Evolutionary conservation across 192 early-diverging fungal genomes (phyloP).

Genomic region (Backusella circina): DNA sequence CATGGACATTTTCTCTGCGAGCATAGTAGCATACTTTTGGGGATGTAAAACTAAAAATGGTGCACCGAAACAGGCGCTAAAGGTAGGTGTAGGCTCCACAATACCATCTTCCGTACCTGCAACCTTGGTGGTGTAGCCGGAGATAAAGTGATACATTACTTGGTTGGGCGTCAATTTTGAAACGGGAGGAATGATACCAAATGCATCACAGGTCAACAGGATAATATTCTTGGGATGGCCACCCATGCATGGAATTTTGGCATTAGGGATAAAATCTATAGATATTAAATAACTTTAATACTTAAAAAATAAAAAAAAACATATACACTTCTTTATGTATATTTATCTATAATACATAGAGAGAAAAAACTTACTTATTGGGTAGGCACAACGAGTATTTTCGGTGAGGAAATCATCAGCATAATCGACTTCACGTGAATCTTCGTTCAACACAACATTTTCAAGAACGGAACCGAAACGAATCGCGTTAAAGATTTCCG

Average conservation of each 20-base stretch:
- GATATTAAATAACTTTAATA: not conserved
- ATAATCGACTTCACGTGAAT: conserved; percentile 77
- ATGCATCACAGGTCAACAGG: conserved; percentile 93
- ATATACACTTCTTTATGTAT: not conserved
- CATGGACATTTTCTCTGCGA: conserved; percentile 86
- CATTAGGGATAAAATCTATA: conserved; percentile 84
- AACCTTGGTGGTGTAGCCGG: conserved; percentile 96
- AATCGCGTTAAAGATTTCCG: conserved; percentile 96
- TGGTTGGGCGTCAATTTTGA: conserved; percentile 81
- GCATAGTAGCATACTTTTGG: conserved; percentile 91
- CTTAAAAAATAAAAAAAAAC: no score
- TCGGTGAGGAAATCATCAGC: conserved; percentile 77
- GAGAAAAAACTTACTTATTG: conserved; percentile 54
- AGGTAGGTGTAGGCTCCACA: conserved; percentile 87
- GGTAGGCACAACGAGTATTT: conserved; percentile 95
- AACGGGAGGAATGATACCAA: conserved; percentile 91
- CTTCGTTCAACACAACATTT: conserved; percentile 82
- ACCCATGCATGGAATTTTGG: conserved; percentile 87
- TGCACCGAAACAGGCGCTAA: conserved; percentile 88
- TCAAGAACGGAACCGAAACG: conserved; percentile 92
- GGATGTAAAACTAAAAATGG: conserved; percentile 97
- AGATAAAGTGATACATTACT: conserved; percentile 97
- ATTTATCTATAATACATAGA: not conserved
- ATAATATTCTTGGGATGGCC: conserved; percentile 93
- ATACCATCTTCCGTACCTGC: conserved; percentile 97